Evolutionary conservation across 192 early-diverging fungal genomes (phyloP).

Genomic region (Dimargaris xerosporica): DNA sequence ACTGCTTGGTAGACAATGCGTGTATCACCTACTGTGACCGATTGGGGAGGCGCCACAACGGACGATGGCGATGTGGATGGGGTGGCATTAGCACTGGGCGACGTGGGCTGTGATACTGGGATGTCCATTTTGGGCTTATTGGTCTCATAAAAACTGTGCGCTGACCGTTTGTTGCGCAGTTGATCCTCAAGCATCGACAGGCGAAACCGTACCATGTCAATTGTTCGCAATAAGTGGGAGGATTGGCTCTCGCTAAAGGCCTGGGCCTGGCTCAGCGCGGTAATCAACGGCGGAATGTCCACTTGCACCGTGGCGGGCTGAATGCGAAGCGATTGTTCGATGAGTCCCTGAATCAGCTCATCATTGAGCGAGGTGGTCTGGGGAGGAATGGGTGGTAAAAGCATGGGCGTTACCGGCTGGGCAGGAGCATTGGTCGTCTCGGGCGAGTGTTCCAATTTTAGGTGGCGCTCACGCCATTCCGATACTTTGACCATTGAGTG

Average conservation of each 20-base stretch:
- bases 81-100: too few relatives aligned
- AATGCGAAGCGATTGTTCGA: background rate
- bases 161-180: background rate
- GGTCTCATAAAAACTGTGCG: conserved; percentile 1
- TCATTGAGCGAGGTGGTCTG: background rate
- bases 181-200: conserved; percentile 6
- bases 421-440: too few relatives aligned
- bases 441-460: too few relatives aligned
- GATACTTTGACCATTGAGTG: too few relatives aligned
- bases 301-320: background rate
- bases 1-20: too few relatives aligned
- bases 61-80: too few relatives aligned
- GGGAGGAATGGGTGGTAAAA: background rate
- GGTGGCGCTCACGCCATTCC: too few relatives aligned
- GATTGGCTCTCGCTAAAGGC: background rate
- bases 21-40: too few relatives aligned
- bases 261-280: background rate
- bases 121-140: too few relatives aligned
- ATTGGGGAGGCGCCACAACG: too few relatives aligned
- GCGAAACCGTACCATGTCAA: background rate
- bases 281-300: background rate
- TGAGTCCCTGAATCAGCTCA: background rate
- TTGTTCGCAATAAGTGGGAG: background rate
- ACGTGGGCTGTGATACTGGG: too few relatives aligned
- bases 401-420: background rate